Percentiles rank a stretch among this genome's conserved stretches.
These are phyloP conservation scores for Dioscorea cayenensis DNA, from an alignment of 116 monocot species.

Conservation along the genomic window DNA sequence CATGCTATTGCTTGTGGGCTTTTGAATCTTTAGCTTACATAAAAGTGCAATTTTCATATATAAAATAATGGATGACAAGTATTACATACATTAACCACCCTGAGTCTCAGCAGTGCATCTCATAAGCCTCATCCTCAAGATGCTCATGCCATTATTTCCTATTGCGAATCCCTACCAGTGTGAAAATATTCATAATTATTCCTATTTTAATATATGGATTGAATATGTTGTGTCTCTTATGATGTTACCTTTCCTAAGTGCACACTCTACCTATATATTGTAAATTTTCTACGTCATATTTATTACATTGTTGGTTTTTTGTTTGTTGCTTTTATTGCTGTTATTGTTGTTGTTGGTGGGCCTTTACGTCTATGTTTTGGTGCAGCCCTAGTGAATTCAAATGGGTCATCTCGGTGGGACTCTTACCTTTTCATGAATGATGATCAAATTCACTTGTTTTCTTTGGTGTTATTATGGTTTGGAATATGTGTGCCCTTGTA, in stretches of 20 bases:
- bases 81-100: slow-evolving; percentile 66
- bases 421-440: slow-evolving; percentile 75
- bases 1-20: not conserved
- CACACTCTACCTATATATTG: not conserved
- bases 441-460: slow-evolving; percentile 81
- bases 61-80: slow-evolving; percentile 51
- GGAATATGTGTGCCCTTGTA: slow-evolving; percentile 63
- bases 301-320: not conserved
- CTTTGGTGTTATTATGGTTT: slow-evolving; percentile 70
- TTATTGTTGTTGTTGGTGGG: no score
- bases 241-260: slow-evolving; percentile 57
- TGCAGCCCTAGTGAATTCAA: slow-evolving; percentile 57
- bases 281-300: not conserved
- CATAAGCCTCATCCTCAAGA: slow-evolving; percentile 40
- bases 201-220: slow-evolving; percentile 8
- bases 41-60: not conserved
- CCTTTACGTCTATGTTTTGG: no score
- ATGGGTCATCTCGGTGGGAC: slow-evolving; percentile 86
- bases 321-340: not conserved
- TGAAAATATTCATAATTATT: slow-evolving; percentile 1
- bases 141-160: slow-evolving; percentile 78
- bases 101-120: slow-evolving; percentile 76
- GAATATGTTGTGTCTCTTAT: slow-evolving; percentile 44
- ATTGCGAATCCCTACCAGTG: slow-evolving; percentile 78
- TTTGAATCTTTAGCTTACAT: not conserved